A percentile compares a stretch with the other conserved stretches of the same genome.
Conservation (phyloP, 768 basidiomycete genomes). For the Crepidotus variabilis region DNA sequence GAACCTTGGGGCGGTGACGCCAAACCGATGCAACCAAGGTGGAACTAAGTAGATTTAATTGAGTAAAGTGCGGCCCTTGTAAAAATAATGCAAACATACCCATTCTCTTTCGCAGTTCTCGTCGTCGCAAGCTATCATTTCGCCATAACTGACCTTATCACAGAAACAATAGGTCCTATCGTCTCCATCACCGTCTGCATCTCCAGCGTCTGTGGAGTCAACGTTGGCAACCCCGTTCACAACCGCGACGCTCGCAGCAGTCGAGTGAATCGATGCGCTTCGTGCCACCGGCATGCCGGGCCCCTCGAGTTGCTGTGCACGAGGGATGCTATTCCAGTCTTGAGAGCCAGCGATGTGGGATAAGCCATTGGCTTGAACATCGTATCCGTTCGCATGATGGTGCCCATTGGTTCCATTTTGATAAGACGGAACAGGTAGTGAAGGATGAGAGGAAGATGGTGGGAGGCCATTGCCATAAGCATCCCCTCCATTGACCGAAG, state of each 20-base stretch:
- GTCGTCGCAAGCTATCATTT: constrained; percentile 95
- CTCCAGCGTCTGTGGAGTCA: constrained; percentile 38
- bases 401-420: constrained; percentile 25
- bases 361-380: constrained; percentile 26
- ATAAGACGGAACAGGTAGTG: constrained; percentile 43
- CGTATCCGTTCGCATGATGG: constrained; percentile 36
- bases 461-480: constrained; percentile 35
- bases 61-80: constrained; percentile 8
- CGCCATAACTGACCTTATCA: constrained; percentile 78
- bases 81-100: constrained; percentile 50
- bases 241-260: constrained; percentile 27
- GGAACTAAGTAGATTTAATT: constrained; percentile 51
- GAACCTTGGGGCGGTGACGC: constrained; percentile 60
- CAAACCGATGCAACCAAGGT: constrained; percentile 72
- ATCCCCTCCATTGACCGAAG: not conserved
- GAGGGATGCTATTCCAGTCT: constrained; percentile 47
- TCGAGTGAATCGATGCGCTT: constrained; percentile 30
- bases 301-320: constrained; percentile 61
- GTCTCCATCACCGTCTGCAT: constrained; percentile 53
- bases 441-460: constrained; percentile 52
- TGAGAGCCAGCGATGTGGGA: constrained; percentile 29
- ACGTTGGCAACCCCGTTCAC: constrained; percentile 33
- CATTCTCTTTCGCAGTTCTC: constrained; percentile 80
- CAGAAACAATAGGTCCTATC: constrained; percentile 84
- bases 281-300: constrained; percentile 75